phyloP scores from a whole-genome alignment of 352 stramenopile species.

The Phytophthora parvispora region DNA sequence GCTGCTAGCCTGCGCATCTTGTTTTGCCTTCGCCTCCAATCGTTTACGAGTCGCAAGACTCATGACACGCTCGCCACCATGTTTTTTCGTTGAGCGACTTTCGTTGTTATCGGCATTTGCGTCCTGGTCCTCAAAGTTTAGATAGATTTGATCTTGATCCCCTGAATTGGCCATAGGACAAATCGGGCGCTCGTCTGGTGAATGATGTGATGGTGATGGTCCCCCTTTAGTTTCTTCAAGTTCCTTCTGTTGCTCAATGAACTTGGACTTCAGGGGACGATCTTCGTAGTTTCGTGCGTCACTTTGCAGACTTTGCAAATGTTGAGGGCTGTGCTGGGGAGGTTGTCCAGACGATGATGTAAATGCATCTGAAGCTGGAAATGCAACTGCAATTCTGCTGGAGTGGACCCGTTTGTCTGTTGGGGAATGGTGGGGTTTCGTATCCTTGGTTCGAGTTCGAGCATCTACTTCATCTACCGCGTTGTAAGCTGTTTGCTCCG shows the following conservation, averaged over 20 bases:
- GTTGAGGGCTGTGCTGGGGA: slow-evolving; percentile 48
- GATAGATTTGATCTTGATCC: slow-evolving; percentile 7
- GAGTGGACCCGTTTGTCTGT: slow-evolving; percentile 21
- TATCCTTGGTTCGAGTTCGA: slow-evolving; percentile 6
- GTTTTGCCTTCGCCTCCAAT: slow-evolving; percentile 71
- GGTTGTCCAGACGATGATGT: slow-evolving; percentile 10
- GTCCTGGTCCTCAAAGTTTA: slow-evolving; percentile 7
- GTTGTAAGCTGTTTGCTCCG: slow-evolving; percentile 12
- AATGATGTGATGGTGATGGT: slow-evolving; percentile 2
- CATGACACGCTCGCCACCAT: slow-evolving; percentile 8
- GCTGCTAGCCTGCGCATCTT: slow-evolving; percentile 21
- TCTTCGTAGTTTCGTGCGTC: slow-evolving; percentile 35
- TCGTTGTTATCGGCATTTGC: slow-evolving; percentile 33
- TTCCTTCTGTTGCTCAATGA: slow-evolving; percentile 22
- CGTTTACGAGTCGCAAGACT: slow-evolving; percentile 54
- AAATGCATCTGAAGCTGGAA: slow-evolving; percentile 7
- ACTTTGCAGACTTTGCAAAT: slow-evolving; percentile 56
- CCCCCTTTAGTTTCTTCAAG: slow-evolving; percentile 2
- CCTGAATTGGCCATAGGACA: slow-evolving; percentile 25
- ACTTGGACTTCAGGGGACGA: slow-evolving; percentile 48
- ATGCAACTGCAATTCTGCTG: not conserved
- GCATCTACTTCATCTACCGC: slow-evolving; percentile 8
- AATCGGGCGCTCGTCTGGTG: slow-evolving; percentile 56
- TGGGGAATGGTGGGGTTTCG: not conserved
- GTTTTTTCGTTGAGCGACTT: slow-evolving; percentile 14